Evolutionary conservation across 208 protist species (phyloP), one percentile per base, ranked within the genome.

Genomic region (Angomonas desouzai): DNA sequence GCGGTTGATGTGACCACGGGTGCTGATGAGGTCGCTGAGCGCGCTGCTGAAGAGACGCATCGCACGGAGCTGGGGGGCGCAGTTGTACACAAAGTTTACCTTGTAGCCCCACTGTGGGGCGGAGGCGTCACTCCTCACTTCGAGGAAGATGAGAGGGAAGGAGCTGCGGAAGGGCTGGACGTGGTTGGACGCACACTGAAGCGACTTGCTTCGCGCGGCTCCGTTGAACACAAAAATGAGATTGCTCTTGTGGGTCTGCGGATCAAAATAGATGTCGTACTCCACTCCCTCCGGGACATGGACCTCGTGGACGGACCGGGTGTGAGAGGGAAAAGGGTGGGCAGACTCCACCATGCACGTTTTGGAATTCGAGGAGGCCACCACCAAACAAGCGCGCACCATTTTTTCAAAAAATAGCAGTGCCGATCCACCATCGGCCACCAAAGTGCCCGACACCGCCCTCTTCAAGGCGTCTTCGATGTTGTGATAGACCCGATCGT

Each of bases 21-120:
- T 49, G 57, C 67, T 38, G 43, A 88, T 74, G 25, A 77, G 65
- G 10, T 72, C 59, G 51, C 76, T 74, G 23, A 93, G 58, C 13
- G 74, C 76, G 20, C 60, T 55, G 48, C 78, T 79, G 38, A 96
- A 70, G 33, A 90, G 51, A 7, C 72, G 69, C 53, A 85, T 79
- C 9, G 87, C 87, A n/a, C 62, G 74, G 11, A 85, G 72, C 65
- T 89, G 81, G 11, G 70, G 67, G 10, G 73, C 70, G 55, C 66
- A 75, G 53, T 91, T 77, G 69, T 82, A 88, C 32, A 96, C 74
- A 32, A 93, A 74, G 28, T 72, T 55, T 33, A 94, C 49, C 34
- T 83, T 84, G 72, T 91, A 92, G n/a, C 91, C 91, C 88, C 87
- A 94, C 70, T 91, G 89, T 1, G 77, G 64, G 13, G 55, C 71